Base-by-base conservation (phyloP, 1,284 basidiomycete genomes). In the Paramarasmius palmivorus region DNA sequence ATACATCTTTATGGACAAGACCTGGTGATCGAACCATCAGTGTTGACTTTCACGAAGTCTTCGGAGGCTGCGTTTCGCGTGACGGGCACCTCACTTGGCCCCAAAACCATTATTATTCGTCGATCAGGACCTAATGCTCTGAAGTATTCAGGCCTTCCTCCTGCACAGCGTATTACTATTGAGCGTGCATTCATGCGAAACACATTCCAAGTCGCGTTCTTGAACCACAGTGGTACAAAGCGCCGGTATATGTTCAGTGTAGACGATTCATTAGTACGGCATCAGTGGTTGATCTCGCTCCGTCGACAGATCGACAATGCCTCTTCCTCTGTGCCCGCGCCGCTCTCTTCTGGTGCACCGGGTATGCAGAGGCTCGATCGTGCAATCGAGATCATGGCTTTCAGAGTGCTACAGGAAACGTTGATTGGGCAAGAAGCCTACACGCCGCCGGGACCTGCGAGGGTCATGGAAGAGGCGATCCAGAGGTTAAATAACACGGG, bases 211-310 rank as follows among this genome's bases (percentile, higher is more conserved):
- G 72, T 97, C 20, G 86, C 92, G 2, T 97, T 97, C 71, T 62
- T 82, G 40, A 88, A 89, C 60, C 86, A 89, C 59, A 68, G 75
- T 15, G 84, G 85, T 23, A 60, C 74, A 53, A 90, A 88, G 68
- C 81, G 93, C 59, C 86, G 88, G 65, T 97, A 97, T 71, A 93
- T 96, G 84, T 96, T 96, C 75, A 93, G 91, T 61, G 86, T 96
- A 39, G 83, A 89, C 49, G 90, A 93, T 61, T 78, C 85, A 1
- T 73, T 89, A 17, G 77, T 89, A 23, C 82, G 86, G 17, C 81
- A 87, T 56, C 83, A 87, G 58, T 95, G 93, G 91, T 81, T 80
- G 0, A 77, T 79, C 1, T 82, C 81, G 15, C 72, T 96, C 50
- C 83, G 82, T 62, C 79, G 82, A 20, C 84, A 93, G 60, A 87